Evolutionary conservation across 306 rosid genomes (phyloP), one percentile per base, ranked within the genome.

Genomic region (Canavalia gladiata): DNA sequence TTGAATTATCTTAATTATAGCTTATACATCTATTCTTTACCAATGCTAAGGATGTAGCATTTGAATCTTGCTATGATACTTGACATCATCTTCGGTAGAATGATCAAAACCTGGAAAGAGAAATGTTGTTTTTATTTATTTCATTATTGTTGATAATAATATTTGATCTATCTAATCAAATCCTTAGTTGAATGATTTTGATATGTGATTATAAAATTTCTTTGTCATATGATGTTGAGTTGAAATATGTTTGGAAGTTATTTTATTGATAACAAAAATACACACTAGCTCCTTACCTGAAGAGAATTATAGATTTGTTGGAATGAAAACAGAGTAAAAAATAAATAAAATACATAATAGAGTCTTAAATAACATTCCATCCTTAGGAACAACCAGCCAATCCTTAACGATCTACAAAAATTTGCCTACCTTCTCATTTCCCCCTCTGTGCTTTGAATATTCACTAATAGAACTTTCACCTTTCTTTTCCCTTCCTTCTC

Each of bases 171-270:
- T 72, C 72, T n/a, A 13, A 47, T 33, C 8, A 79, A 50, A 60
- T 60, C 8, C n/a, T 78, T 9, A 39, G 62, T 34, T 74, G 41
- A 58, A 12, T 68, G 51, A 42, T 75, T 82, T 34, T 18, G 67
- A 2, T 37, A 2, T 37, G 28, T 29, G 37, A 25, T 72, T 12
- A 58, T 11, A 59, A 68, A 59, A 47, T 68, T 57, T 56, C 67
- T 68, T 72, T 64, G 42, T 13, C 51, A 76, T 11, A 29, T 68
- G 10, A 25, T 76, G 10, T 69, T 47, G 59, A 52, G 68, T 30
- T 78, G 57, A 7, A 74, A 9, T 39, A 9, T 41, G 58, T 11
- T 33, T 35, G 50, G 49, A 42, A 7, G 33, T 39, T 31, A 41
- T 59, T 33, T 59, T 30, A 30, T 2, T 3, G 18, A 31, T 31